These are phyloP conservation scores for Phyllosticta citrichinensis DNA, from an alignment of 2,329 filamentous ascomycete genomes.

Conservation along the genomic window DNA sequence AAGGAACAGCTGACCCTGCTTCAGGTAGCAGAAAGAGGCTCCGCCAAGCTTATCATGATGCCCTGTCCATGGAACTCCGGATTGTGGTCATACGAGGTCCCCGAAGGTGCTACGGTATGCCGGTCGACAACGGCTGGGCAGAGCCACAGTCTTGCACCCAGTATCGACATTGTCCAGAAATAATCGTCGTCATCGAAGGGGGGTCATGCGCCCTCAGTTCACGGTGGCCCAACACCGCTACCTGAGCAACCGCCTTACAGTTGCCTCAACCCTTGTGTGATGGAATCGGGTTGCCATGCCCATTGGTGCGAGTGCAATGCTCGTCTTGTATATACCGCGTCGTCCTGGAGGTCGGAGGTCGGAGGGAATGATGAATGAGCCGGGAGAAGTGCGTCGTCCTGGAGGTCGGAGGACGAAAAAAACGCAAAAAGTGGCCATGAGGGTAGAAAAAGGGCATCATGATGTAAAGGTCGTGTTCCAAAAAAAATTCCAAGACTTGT, in stretches of 20 bases:
- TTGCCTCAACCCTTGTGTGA: neutral
- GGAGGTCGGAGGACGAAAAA: neutral
- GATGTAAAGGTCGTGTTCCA: too few relatives aligned
- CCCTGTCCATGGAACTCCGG: too few relatives aligned
- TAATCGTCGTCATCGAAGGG: neutral
- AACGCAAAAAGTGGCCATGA: neutral
- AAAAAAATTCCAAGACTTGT: too few relatives aligned
- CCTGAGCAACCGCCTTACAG: neutral
- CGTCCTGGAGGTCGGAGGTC: neutral
- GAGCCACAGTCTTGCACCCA: too few relatives aligned
- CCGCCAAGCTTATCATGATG: too few relatives aligned
- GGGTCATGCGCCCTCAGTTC: neutral
- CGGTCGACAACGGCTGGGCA: neutral
- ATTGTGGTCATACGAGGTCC: too few relatives aligned
- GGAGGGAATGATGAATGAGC: neutral
- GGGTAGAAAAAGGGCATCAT: too few relatives aligned
- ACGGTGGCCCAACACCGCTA: neutral
- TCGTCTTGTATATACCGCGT: neutral
- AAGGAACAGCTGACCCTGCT: too few relatives aligned
- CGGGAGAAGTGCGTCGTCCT: neutral
- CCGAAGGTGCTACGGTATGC: too few relatives aligned
- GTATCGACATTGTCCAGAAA: neutral
- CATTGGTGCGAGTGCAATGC: neutral
- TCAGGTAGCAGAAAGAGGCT: too few relatives aligned
- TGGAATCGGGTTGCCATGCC: neutral